Evolutionary conservation across 2,329 filamentous ascomycete genomes (phyloP), one percentile per base, ranked within the genome.

Genomic region (Hymenoscyphus fructigenus): DNA sequence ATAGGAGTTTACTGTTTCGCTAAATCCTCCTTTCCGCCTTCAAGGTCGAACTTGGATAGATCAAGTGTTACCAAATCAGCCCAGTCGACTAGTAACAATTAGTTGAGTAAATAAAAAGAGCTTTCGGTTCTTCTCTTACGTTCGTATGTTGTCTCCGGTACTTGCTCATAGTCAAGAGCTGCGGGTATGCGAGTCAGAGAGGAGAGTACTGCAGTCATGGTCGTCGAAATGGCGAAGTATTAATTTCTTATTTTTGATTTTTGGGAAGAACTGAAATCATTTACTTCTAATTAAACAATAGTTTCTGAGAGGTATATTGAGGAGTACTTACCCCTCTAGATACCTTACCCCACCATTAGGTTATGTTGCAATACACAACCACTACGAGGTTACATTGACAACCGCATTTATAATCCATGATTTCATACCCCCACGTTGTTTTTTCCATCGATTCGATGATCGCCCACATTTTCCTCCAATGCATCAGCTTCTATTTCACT

Each of bases 11-110:
- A 75, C 66, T 84, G 81, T 59, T 80, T 79, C 3, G 82, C 81
- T 1, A 85, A 73, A 59, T 77, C 73, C 68, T 83, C 76, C 69
- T 83, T 84, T 17, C 82, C 82, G 2, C 80, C 80, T 0, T 81
- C 80, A 23, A 78, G 73, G 47, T 80, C 77, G 66, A 81, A 84
- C 34, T 78, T 76, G 36, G 78, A 77, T 0, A 85, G 76, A 65
- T 85, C 83, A 12, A 85, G 78, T 1, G 81, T 84, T 12, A 83
- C 77, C 1, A 85, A 78, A 61, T 85, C 83, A 0, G 82, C 79
- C 81, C 82, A 85, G 28, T 73, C 71, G n/a, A 75, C 57, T 28
- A 79, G 6, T 5, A 32, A 32, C 29, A 32, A 32, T 32, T 32
- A 32, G 29, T 32, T 7, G 29, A 32, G 9, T 32, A 4, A 7